Evolutionary conservation across 225 moss, liverwort and hornwort genomes (phyloP), one percentile per base, ranked within the genome.

Genomic region (Pseudoscleropodium purum): DNA sequence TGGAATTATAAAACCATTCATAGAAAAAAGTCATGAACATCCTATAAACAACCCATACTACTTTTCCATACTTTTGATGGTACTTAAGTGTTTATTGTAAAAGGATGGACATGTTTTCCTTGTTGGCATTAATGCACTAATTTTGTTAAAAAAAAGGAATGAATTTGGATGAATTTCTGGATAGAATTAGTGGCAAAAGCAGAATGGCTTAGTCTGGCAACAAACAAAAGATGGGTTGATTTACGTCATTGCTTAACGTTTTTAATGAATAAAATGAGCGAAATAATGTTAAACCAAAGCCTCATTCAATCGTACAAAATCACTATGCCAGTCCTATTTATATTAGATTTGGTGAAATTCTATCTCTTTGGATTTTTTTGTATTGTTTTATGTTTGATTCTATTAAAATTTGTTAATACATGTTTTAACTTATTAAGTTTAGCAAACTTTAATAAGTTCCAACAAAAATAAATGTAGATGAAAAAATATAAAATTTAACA

Each of bases 361-460:
- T 49, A 2, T 49, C 5, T 75, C 12, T 3, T 18, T 27, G 3
- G 4, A 47, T 17, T 43, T 27, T 27, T 74, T 75, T 11, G 30
- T 47, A 47, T 47, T 27, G 2, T 18, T 30, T 47, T 31, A 0
- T 18, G 0, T 3, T 75, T 16, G 7, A 19, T 31, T 49, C 0
- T 47, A 2, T 37, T 9, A 3, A 29, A 43, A 9, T 43, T 1
- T 75, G 0, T 30, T 11, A 74, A 9, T 39, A 39, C 5, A 21
- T 24, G 4, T 25, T 39, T 10, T 5, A 21, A 21, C 6, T 12
- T 13, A 1, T 68, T 21, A 12, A 70, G 2, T 31, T 47, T 18
- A 10, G 3, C 2, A 17, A 0, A n/a, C 17, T 73, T 75, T 34
- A 13, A 34, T 1, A 13, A 52, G 2, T 34, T 49, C 13, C 13